A percentile compares a stretch with the other conserved stretches of the same genome.
phyloP scores from a whole-genome alignment of 768 basidiomycete genomes.

The Rubroboletus satanas region DNA sequence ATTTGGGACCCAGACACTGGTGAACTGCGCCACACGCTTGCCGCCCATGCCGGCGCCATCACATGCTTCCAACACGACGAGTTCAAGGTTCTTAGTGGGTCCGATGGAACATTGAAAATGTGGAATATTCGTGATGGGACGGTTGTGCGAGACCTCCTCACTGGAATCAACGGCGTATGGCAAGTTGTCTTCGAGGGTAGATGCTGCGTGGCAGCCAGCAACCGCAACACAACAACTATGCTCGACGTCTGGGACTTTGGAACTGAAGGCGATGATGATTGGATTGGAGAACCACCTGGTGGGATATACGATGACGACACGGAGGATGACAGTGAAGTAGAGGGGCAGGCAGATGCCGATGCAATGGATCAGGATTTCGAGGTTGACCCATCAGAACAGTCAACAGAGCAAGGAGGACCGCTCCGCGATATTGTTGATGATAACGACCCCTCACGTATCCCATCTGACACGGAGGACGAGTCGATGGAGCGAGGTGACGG shows the following conservation, averaged over 20 bases:
- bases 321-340: conserved; percentile 41
- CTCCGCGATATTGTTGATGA: conserved; percentile 28
- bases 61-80: conserved; percentile 99
- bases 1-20: conserved; percentile 92
- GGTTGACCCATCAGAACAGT: conserved; percentile 32
- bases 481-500: conserved; percentile 30
- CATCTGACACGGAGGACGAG: conserved; percentile 32
- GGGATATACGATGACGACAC: conserved; percentile 71
- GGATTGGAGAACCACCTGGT: conserved; percentile 74
- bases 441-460: conserved; percentile 23
- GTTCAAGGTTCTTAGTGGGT: conserved; percentile 92
- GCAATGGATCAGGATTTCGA: conserved; percentile 69
- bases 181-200: conserved; percentile 94
- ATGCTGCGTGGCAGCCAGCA: conserved; percentile 93
- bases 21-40: conserved; percentile 73
- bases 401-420: conserved; percentile 24
- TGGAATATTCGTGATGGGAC: conserved; percentile 91
- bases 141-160: conserved; percentile 82
- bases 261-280: conserved; percentile 66
- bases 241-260: conserved; percentile 93
- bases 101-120: conserved; percentile 95
- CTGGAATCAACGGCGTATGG: conserved; percentile 94
- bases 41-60: conserved; percentile 94
- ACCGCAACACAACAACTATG: conserved; percentile 70
- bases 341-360: conserved; percentile 59